Percentiles rank a stretch among this genome's conserved stretches.
Conservation (phyloP, 2,329 filamentous ascomycete genomes). For the Penicillium occitanis region DNA sequence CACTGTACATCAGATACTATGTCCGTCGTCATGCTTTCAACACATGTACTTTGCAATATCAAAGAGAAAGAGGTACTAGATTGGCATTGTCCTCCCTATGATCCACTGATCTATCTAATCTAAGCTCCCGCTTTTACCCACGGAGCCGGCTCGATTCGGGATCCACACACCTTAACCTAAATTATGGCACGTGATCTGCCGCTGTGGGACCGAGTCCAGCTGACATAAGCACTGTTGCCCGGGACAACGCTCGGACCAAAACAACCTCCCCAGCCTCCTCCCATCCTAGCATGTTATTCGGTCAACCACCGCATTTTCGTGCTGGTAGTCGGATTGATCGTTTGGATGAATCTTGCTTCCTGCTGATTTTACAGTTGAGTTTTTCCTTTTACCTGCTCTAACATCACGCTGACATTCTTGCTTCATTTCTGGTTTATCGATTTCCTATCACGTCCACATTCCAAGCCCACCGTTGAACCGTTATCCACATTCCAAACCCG, state of each 20-base stretch:
- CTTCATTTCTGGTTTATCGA: constrained; percentile 12
- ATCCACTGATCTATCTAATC: constrained; percentile 5
- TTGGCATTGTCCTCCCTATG: not conserved
- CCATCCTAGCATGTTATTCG: constrained; percentile 25
- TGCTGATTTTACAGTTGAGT: not conserved
- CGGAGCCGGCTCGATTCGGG: constrained; percentile 4
- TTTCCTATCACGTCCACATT: constrained; percentile 21
- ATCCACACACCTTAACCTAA: constrained; percentile 11
- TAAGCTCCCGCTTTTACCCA: constrained; percentile 6
- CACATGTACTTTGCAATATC: constrained; percentile 5
- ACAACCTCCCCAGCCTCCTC: constrained; percentile 33
- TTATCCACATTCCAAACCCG: constrained; percentile 17
- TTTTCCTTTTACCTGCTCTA: not conserved
- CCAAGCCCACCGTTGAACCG: constrained; percentile 9
- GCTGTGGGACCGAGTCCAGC: not conserved
- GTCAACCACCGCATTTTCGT: constrained; percentile 40
- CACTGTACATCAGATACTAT: constrained; percentile 15
- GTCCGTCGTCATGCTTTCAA: constrained; percentile 3
- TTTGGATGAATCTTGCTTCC: not conserved
- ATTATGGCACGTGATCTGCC: not conserved
- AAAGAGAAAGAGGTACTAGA: not conserved
- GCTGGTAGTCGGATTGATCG: not conserved
- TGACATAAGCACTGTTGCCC: constrained; percentile 34
- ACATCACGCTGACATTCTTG: not conserved
- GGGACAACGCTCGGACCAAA: constrained; percentile 27